phyloP scores from a whole-genome alignment of 257 asterid species.

The Plectranthus barbatus region DNA sequence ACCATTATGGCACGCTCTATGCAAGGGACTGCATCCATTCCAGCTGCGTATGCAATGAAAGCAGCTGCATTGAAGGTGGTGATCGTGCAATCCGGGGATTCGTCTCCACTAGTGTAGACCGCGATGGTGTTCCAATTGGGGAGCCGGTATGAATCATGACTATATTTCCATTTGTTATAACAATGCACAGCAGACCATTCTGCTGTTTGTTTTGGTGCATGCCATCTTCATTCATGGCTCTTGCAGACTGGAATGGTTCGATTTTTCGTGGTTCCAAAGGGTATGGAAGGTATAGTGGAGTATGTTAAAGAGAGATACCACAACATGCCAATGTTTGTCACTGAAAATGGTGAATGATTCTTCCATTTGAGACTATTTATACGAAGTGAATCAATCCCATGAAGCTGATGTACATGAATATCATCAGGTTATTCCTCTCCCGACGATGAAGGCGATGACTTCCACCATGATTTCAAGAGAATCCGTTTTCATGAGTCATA shows the following conservation, averaged over 20 bases:
- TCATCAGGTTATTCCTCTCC: slow-evolving; percentile 62
- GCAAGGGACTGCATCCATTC: slow-evolving; percentile 59
- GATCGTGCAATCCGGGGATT: slow-evolving; percentile 59
- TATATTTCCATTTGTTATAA: neutral
- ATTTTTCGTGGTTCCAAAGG: slow-evolving; percentile 53
- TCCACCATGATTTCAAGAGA: slow-evolving; percentile 40
- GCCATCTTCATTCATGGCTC: neutral
- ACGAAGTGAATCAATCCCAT: neutral
- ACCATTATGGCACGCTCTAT: slow-evolving; percentile 61
- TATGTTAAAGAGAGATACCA: slow-evolving; percentile 52
- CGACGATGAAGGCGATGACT: slow-evolving; percentile 7
- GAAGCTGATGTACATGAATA: neutral
- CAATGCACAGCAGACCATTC: neutral
- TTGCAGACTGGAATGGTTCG: slow-evolving; percentile 44
- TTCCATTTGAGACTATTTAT: neutral
- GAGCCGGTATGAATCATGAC: slow-evolving; percentile 37
- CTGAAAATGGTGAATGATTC: slow-evolving; percentile 57
- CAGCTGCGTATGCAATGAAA: slow-evolving; percentile 33
- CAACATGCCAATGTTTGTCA: slow-evolving; percentile 57
- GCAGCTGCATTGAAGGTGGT: slow-evolving; percentile 35
- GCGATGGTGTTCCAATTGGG: slow-evolving; percentile 66
- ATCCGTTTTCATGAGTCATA: slow-evolving; percentile 43
- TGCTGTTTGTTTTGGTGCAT: neutral
- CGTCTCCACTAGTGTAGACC: slow-evolving; percentile 25
- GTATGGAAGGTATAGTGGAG: slow-evolving; percentile 47